Evolutionary conservation across 805 yeast genomes (phyloP).

Genomic region (Candida awuae): DNA sequence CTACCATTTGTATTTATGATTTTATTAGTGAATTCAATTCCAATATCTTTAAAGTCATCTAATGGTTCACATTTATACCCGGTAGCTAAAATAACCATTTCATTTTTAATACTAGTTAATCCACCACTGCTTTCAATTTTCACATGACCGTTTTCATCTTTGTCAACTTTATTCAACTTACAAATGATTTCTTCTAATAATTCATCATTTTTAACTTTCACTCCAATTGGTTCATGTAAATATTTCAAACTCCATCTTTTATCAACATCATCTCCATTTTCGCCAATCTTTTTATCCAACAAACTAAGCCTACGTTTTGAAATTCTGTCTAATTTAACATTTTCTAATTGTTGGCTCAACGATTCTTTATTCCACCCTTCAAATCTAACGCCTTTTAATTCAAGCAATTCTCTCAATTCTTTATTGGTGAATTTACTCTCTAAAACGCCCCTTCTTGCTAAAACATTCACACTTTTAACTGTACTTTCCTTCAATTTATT

Average conservation of each 20-base stretch:
- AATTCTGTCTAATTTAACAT: conserved; percentile 38
- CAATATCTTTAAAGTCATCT: conserved; percentile 44
- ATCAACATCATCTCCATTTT: conserved; percentile 3
- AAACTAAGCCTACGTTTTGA: conserved; percentile 60
- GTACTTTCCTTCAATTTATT: conserved; percentile 40
- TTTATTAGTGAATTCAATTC: conserved; percentile 43
- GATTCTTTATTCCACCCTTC: conserved; percentile 37
- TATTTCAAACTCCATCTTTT: conserved; percentile 64
- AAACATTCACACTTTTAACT: conserved; percentile 60
- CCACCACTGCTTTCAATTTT: conserved; percentile 19
- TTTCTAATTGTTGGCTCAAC: conserved; percentile 24
- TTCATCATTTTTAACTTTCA: conserved; percentile 31
- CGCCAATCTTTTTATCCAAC: conserved; percentile 40
- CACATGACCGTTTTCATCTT: conserved; percentile 26
- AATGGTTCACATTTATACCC: conserved; percentile 74
- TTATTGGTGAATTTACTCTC: conserved; percentile 89
- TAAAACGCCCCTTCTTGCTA: conserved; percentile 78
- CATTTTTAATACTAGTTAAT: conserved; percentile 35
- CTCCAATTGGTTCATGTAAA: conserved; percentile 53
- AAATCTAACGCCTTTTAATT: conserved; percentile 45
- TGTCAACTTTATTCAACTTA: conserved; percentile 35
- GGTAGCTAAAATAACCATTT: conserved; percentile 68
- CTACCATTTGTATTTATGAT: conserved; percentile 40
- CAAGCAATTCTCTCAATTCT: conserved; percentile 79
- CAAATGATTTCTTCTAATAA: conserved; percentile 42